These are phyloP conservation scores for Papiliotrema terrestris DNA, from an alignment of 1,284 basidiomycete species.

Conservation along the genomic window DNA sequence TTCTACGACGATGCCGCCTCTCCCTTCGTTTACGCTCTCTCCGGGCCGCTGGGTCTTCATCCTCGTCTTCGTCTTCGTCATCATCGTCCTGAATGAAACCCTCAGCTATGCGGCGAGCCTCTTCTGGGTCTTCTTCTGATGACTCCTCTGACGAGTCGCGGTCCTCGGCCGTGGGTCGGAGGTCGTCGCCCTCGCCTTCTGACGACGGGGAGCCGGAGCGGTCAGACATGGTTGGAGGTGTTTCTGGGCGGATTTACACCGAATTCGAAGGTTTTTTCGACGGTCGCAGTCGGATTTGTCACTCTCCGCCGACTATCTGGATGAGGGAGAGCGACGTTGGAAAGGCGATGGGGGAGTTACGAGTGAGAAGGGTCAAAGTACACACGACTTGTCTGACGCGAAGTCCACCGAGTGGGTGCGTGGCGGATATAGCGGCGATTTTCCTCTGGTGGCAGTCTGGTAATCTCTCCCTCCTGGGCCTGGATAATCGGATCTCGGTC, in stretches of 20 bases:
- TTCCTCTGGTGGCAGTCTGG: too few species aligned
- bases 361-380: too few species aligned
- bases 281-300: too few species aligned
- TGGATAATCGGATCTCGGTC: too few species aligned
- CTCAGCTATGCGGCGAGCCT: conserved; percentile 42
- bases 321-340: too few species aligned
- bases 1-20: conserved; percentile 40
- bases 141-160: conserved; percentile 50
- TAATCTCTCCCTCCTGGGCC: too few species aligned
- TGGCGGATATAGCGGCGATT: too few species aligned
- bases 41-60: conserved; percentile 27
- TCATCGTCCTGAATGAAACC: conserved; percentile 49
- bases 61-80: conserved; percentile 45
- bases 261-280: background rate
- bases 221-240: conserved; percentile 30
- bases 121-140: conserved; percentile 48
- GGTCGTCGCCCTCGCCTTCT: conserved; percentile 49
- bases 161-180: conserved; percentile 45
- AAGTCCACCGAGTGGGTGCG: too few species aligned
- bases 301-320: too few species aligned
- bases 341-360: too few species aligned
- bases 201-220: conserved; percentile 31
- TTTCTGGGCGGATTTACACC: background rate
- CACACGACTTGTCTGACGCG: too few species aligned
- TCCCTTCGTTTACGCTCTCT: conserved; percentile 25